Evolutionary conservation across 306 rosid genomes (phyloP).

Genomic region (Quercus aquifolioides): DNA sequence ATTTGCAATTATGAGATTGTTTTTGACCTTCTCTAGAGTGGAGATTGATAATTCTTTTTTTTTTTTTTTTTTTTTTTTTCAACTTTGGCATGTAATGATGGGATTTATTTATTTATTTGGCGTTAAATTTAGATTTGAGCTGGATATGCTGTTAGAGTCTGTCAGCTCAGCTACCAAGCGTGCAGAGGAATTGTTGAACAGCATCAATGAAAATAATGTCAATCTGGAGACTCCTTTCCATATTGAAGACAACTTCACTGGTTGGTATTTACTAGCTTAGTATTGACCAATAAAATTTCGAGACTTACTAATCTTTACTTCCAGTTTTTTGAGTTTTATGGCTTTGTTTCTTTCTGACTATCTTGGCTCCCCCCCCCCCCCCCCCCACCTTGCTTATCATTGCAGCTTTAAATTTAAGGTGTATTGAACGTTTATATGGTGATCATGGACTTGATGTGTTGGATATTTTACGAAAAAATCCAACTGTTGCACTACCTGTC

Average conservation of each 20-base stretch:
- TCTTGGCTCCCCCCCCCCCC: background rate
- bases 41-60: background rate
- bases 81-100: slow-evolving; percentile 9
- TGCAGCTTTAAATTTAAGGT: slow-evolving; percentile 85
- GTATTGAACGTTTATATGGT: slow-evolving; percentile 96
- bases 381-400: background rate
- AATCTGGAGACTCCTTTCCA: slow-evolving; percentile 51
- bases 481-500: slow-evolving; percentile 74
- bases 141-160: slow-evolving; percentile 96
- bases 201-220: slow-evolving; percentile 56
- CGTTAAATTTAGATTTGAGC: slow-evolving; percentile 67
- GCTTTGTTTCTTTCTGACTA: slow-evolving; percentile 8
- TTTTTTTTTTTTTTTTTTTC: background rate
- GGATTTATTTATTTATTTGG: slow-evolving; percentile 15
- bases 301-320: background rate
- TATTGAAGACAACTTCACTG: slow-evolving; percentile 84
- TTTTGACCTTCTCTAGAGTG: slow-evolving; percentile 15
- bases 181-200: slow-evolving; percentile 79
- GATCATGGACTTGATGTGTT: slow-evolving; percentile 96
- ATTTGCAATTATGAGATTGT: background rate
- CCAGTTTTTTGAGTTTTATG: slow-evolving; percentile 7
- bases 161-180: slow-evolving; percentile 84
- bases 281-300: background rate
- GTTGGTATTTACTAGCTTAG: slow-evolving; percentile 39
- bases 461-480: slow-evolving; percentile 89